Base-by-base conservation (phyloP, 257 asterid genomes). In the Solanum virginianum region DNA sequence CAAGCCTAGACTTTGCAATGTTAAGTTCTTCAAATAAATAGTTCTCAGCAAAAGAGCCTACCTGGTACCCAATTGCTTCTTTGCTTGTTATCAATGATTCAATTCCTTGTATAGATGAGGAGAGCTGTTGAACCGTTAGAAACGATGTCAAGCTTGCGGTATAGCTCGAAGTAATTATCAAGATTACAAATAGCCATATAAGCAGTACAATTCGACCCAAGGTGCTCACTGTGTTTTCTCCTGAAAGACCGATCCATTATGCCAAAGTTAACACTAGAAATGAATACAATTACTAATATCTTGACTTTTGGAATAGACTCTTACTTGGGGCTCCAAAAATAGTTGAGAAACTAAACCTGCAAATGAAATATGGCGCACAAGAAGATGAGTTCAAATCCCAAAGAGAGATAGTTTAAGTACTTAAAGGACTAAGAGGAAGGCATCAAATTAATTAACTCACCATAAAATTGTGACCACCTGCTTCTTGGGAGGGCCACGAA, bases 341-440 rank as follows among this genome's bases (percentile, higher is more conserved):
- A 11, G 96, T 95, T 66, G 98, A 95, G 88, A 95, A 92, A 90
- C 98, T 94, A 88, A 95, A 95, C 98, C 98, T 94, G 97, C 92
- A 89, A 81, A 60, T 70, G 18, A 39, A 80, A 83, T 53, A 39
- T 18, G 36, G 18, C n/a, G 10, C 53, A 77, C 63, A 65, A 32
- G 83, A 10, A 11, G 68, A 55, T 83, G 56, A 86, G 75, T 77
- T 77, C 62, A 77, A 77, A 77, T 77, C 24, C 2, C 18, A 51
- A 8, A 77, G 45, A 24, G 45, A n/a, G 26, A 53, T 11, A 77
- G 36, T 32, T 32, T 32, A 32, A 32, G 63, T 77, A 51, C 65
- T 70, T 70, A 5, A 10, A 69, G 32, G 7, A 11, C 43, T 47
- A 49, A 49, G 26, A 51, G 65, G 39, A 36, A 55, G 36, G 36